These are phyloP conservation scores for Alternaria arborescens DNA, from an alignment of 2,329 filamentous ascomycete genomes.

Conservation along the genomic window DNA sequence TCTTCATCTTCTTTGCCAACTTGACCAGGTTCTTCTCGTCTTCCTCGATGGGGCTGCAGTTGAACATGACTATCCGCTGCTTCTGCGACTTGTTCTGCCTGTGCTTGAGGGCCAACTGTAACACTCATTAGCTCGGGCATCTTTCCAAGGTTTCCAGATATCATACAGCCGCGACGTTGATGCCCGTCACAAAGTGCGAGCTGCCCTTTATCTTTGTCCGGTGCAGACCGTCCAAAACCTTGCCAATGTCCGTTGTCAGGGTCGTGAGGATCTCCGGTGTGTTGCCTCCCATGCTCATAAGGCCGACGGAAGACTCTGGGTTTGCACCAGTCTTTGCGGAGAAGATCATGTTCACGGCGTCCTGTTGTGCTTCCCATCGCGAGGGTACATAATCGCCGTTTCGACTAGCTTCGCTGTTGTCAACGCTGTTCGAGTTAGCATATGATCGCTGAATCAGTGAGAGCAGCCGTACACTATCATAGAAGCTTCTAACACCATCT, in stretches of 20 bases:
- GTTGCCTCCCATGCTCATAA: conserved; percentile 99
- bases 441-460: conserved; percentile 26
- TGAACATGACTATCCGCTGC: conserved; percentile 96
- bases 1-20: conserved; percentile 99
- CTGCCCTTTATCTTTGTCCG: conserved; percentile 82
- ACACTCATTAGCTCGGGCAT: conserved; percentile 61
- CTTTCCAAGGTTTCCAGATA: conserved; percentile 70
- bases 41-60: conserved; percentile 90
- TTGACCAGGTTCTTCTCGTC: conserved; percentile 87
- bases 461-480: conserved; percentile 78
- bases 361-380: conserved; percentile 93
- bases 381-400: conserved; percentile 94
- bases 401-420: conserved; percentile 98
- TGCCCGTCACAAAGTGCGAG: conserved; percentile 87
- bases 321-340: conserved; percentile 94
- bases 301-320: conserved; percentile 93
- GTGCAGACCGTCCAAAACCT: conserved; percentile 91
- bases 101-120: conserved; percentile 92
- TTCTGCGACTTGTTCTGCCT: conserved; percentile 97
- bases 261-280: conserved; percentile 98
- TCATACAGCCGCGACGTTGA: conserved; percentile 92
- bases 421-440: conserved; percentile 67
- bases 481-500: conserved; percentile 97
- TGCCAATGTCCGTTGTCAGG: conserved; percentile 93
- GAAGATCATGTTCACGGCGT: conserved; percentile 95